Conservation (phyloP, 192 early-diverging fungal species). For the Haplosporangium gracile region DNA sequence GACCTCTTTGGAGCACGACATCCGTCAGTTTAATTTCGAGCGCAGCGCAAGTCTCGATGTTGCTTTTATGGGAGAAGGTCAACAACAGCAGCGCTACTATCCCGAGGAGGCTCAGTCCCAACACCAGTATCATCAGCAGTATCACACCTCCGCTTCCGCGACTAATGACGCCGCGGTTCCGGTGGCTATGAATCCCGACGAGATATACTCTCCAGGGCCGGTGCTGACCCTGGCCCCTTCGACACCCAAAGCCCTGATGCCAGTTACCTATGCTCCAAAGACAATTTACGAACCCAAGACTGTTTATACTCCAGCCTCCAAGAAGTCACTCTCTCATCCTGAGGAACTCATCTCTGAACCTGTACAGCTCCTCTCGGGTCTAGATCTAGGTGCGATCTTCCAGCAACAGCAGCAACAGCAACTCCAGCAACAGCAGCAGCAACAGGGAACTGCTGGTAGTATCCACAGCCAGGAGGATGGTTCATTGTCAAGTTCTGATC, state of each 20-base stretch:
- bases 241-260: slow-evolving; percentile 9
- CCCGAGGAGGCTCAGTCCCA: not conserved
- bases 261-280: slow-evolving; percentile 26
- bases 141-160: not conserved
- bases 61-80: not conserved
- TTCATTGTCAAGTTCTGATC: not conserved
- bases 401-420: not conserved
- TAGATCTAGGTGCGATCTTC: not conserved
- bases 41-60: slow-evolving; percentile 10
- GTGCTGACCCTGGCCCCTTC: not conserved
- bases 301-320: slow-evolving; percentile 17
- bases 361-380: not conserved
- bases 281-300: slow-evolving; percentile 37
- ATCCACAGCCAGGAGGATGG: not conserved
- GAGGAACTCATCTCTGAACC: slow-evolving; percentile 8
- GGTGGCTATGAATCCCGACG: not conserved
- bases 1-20: slow-evolving; percentile 26
- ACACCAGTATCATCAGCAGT: not conserved
- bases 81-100: not conserved
- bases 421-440: not conserved
- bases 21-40: not conserved
- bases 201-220: not conserved
- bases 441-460: not conserved
- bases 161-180: not conserved
- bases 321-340: not conserved